phyloP scores from a whole-genome alignment of 2,329 filamentous ascomycete species.

The Diaporthe velutina region DNA sequence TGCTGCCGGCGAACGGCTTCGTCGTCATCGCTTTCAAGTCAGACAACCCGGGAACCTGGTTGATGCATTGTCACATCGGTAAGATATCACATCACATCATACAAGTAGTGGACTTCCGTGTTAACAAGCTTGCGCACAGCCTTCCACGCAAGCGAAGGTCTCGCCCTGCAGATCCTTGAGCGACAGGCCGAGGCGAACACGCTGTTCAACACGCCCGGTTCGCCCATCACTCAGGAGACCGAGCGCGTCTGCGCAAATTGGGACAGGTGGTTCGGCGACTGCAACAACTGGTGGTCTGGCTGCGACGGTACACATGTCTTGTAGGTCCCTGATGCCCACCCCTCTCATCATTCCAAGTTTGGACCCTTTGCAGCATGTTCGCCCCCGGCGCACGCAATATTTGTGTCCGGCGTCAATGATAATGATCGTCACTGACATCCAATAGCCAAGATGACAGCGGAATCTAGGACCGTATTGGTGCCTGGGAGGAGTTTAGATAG shows the following conservation, averaged over 20 bases:
- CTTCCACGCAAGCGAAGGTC: slow-evolving; percentile 57
- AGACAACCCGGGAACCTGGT: slow-evolving; percentile 63
- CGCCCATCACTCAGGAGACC: slow-evolving; percentile 12
- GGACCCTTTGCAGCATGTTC: too few species aligned
- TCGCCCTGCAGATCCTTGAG: slow-evolving; percentile 58
- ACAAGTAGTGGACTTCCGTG: too few species aligned
- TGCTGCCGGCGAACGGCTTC: slow-evolving; percentile 58
- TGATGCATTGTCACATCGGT: slow-evolving; percentile 64
- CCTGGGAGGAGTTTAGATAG: neutral
- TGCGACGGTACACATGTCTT: slow-evolving; percentile 15
- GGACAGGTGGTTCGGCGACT: slow-evolving; percentile 33
- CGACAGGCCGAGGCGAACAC: slow-evolving; percentile 37
- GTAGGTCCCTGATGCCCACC: neutral
- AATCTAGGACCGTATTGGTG: neutral
- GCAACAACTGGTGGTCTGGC: slow-evolving; percentile 37
- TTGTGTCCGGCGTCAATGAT: neutral
- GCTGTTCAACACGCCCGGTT: slow-evolving; percentile 15
- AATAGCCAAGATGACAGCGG: slow-evolving; percentile 30
- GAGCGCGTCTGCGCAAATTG: slow-evolving; percentile 31
- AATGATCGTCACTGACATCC: neutral
- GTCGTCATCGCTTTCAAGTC: slow-evolving; percentile 63
- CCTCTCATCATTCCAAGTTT: too few species aligned
- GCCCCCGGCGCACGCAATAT: neutral
- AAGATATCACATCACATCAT: slow-evolving; percentile 45
- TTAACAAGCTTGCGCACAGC: neutral